Evolutionary conservation across 2,329 filamentous ascomycete species (phyloP), one percentile per base, ranked within the genome.

Genomic region (Neoscytalidium dimidiatum): DNA sequence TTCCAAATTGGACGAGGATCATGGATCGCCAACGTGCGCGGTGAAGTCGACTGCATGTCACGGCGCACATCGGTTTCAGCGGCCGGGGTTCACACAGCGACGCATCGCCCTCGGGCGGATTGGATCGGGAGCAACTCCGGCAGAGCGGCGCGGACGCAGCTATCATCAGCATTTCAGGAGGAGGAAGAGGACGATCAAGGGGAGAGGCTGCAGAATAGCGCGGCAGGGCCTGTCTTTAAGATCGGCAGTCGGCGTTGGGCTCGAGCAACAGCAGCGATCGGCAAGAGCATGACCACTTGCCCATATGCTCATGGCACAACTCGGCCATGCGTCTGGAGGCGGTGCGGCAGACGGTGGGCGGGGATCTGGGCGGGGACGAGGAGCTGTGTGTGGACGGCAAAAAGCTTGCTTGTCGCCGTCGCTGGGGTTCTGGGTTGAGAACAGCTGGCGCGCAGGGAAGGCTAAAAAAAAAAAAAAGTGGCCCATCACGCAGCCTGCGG

Each of bases 401-500:
- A 46, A 46, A 58, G 56, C 56, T 44, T 58, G 56, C 56, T 44
- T 58, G 28, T 31, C 53, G 38, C n/a, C 14, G 21, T 9, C 19
- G n/a, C 13, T 41, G 52, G 38, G 26, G 29, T 43, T 33, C 35
- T 43, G 33, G 28, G 14, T 17, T 14, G 44, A 17, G 21, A n/a
- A n/a, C n/a, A 23, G n/a, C n/a, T 13, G 7, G 49, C 21, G 9
- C 17, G 29, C n/a, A 13, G 21, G n/a, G 4, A 58, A 58, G 38
- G 38, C 26, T 31, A 58, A 58, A 58, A 58, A 58, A 28, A 26
- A n/a, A 21, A 58, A 58, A 58, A 58, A 46, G 53, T 57, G 53
- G 53, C 17, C 35, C 53, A 17, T 6, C 35, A 56, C 41, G 51
- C 51, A 21, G 51, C 29, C 13, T 35, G 33, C 51, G 51, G 51